Evolutionary conservation across 2,329 filamentous ascomycete genomes (phyloP), one percentile per base, ranked within the genome.

Genomic region (Botrytis paeoniae): DNA sequence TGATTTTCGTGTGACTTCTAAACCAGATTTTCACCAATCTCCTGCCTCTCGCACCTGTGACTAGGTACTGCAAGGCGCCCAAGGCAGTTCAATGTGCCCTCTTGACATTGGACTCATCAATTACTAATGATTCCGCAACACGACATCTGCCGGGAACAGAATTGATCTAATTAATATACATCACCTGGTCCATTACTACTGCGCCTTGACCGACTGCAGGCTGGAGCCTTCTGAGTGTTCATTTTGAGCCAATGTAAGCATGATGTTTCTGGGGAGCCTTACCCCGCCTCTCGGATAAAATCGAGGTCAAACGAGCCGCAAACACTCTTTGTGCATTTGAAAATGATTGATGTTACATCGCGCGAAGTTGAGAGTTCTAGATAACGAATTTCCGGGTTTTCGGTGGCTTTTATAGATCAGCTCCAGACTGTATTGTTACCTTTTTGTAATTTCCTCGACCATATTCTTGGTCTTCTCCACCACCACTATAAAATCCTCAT

Each of bases 401-500:
- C 12, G 10, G 35, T 4, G 25, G 12, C 25, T 7, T n/a, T n/a
- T 16, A 54, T 54, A 14, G 20, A 29, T 57, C 3, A 57, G n/a
- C 51, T 32, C 51, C 14, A 29, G 51, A n/a, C n/a, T 29, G 6
- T 32, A 8, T 57, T 57, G 7, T 57, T 57, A 29, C n/a, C 51
- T 9, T 57, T 10, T 29, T 57, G 51, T 57, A 3, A 29, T 29
- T 51, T n/a, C 16, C 20, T 43, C 29, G 22, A 65, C n/a, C 5
- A 64, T 29, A 4, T 39, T 6, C 43, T 20, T 63, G 1, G 25
- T 43, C 22, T 29, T 18, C 22, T 32, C 20, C 35, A 64, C 43
- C 10, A 70, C 69, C 16, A 29, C 32, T 22, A 29, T 63, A 14
- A 70, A 70, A 70, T 70, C 69, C 9, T 70, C 43, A 25, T 70